Evolutionary conservation across 306 rosid genomes (phyloP).

Genomic region (Rosa rugosa): DNA sequence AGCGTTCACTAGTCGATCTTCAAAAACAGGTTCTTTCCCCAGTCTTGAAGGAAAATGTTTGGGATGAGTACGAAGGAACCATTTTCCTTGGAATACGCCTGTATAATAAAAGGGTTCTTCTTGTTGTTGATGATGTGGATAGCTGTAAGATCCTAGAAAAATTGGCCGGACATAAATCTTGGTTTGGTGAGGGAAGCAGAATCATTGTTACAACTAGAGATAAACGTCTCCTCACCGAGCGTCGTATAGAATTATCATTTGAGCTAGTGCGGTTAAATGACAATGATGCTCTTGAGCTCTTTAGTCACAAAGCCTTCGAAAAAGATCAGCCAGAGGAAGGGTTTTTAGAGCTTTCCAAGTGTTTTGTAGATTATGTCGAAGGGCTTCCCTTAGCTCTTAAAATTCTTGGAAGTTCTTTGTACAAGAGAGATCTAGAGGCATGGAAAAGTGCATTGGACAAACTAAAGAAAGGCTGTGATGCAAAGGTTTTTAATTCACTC

Average conservation of each 20-base stretch:
- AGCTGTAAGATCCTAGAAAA: not conserved
- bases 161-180: not conserved
- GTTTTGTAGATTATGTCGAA: not conserved
- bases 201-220: not conserved
- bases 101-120: not conserved
- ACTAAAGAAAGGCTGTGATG: not conserved
- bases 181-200: too few relatives aligned
- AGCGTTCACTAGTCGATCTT: too few relatives aligned
- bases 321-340: not conserved
- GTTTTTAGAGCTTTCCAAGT: not conserved
- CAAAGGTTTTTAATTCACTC: not conserved
- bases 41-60: too few relatives aligned
- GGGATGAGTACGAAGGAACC: not conserved
- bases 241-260: not conserved
- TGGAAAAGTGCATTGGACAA: not conserved
- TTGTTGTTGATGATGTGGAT: not conserved
- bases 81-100: not conserved
- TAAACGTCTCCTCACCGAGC: not conserved
- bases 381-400: not conserved
- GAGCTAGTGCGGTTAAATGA: not conserved
- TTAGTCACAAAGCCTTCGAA: not conserved
- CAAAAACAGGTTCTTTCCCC: not conserved
- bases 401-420: not conserved
- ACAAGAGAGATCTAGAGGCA: not conserved
- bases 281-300: not conserved